These are phyloP conservation scores for Vanderwaltozyma tropicalis DNA, from an alignment of 805 yeast species.

Conservation along the genomic window DNA sequence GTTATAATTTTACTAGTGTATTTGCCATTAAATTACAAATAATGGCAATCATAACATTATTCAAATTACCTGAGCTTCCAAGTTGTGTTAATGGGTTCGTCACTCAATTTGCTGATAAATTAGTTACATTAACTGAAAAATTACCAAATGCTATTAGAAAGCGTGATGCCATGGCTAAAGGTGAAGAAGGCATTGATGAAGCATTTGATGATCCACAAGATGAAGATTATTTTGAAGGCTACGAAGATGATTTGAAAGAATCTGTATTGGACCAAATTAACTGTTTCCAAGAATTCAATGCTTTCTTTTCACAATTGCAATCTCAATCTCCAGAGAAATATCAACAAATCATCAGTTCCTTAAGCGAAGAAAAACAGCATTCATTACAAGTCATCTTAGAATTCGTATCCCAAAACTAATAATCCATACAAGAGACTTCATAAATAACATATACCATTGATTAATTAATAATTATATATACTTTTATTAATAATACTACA, in stretches of 20 bases:
- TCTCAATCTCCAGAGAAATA: slow-evolving; percentile 38
- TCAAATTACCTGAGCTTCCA: slow-evolving; percentile 34
- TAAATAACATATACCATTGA: neutral
- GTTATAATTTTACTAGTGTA: slow-evolving; percentile 48
- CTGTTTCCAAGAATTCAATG: slow-evolving; percentile 53
- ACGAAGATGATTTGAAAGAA: slow-evolving; percentile 70
- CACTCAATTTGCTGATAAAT: slow-evolving; percentile 41
- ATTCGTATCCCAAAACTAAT: slow-evolving; percentile 22
- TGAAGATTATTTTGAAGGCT: slow-evolving; percentile 42
- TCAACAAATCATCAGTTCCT: slow-evolving; percentile 21
- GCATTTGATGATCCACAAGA: slow-evolving; percentile 14
- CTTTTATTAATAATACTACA: neutral
- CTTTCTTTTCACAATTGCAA: slow-evolving; percentile 41
- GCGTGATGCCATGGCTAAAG: slow-evolving; percentile 49
- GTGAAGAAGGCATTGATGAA: slow-evolving; percentile 34
- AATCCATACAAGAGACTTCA: too few species aligned
- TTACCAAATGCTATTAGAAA: slow-evolving; percentile 66
- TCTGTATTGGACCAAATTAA: slow-evolving; percentile 73
- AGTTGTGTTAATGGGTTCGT: slow-evolving; percentile 28
- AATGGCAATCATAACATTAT: slow-evolving; percentile 50
- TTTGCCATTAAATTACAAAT: slow-evolving; percentile 68
- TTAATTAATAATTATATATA: neutral
- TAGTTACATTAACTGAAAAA: slow-evolving; percentile 42
- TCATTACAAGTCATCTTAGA: slow-evolving; percentile 25
- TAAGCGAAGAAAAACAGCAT: slow-evolving; percentile 23